Percentiles rank a stretch among this genome's conserved stretches.
Evolutionary conservation across 345 rosid species (phyloP).

Genomic region (Eucalyptus pauciflora): DNA sequence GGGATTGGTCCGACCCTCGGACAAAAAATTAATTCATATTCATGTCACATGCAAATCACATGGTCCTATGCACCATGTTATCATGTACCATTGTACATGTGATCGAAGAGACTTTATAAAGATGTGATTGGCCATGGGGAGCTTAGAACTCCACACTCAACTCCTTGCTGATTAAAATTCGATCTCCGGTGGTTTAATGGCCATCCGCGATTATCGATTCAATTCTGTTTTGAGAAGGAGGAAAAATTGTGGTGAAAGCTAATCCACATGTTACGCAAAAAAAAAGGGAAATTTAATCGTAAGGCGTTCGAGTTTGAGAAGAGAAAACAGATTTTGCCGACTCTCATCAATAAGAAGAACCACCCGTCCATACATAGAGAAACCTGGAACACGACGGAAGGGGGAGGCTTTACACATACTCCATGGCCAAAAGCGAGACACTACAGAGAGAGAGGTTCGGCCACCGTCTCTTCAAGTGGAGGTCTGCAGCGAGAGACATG

Average conservation of each 20-base stretch:
- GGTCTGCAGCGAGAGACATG: not conserved
- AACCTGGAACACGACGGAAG: not conserved
- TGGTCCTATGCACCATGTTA: rapidly evolving
- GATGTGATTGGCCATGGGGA: not conserved
- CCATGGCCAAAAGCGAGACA: not conserved
- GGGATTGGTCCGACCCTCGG: not conserved
- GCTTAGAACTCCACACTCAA: not conserved
- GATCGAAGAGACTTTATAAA: not conserved
- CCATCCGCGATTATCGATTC: not conserved
- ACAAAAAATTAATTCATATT: not conserved
- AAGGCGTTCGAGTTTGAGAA: no score
- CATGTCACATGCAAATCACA: not conserved
- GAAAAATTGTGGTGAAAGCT: not conserved
- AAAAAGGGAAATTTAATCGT: not conserved
- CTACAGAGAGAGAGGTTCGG: no score
- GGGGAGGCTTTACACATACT: not conserved
- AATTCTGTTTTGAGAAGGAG: not conserved
- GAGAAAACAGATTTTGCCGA: not conserved
- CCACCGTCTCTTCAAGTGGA: not conserved
- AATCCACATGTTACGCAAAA: not conserved
- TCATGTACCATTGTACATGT: not conserved
- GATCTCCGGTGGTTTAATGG: not conserved
- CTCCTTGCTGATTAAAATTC: no score
- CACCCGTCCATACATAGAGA: not conserved
- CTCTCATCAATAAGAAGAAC: not conserved